phyloP scores from a whole-genome alignment of 306 rosid genomes.

The Dryas alaskensis region DNA sequence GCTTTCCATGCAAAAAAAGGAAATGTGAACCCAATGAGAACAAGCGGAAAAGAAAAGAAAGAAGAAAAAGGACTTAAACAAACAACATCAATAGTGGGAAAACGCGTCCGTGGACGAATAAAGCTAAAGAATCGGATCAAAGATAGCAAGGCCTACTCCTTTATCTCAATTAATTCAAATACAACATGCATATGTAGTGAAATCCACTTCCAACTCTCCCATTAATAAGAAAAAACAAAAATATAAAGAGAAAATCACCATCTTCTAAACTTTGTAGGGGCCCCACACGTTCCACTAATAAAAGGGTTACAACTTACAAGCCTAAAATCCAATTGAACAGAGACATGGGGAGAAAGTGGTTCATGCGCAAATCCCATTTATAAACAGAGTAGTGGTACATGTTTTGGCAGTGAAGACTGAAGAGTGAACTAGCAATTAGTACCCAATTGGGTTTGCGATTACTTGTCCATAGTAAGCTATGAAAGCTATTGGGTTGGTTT shows the following conservation, averaged over 20 bases:
- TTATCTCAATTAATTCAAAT: neutral
- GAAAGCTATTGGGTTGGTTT: constrained; percentile 31
- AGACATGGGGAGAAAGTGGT: neutral
- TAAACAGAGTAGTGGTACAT: constrained; percentile 32
- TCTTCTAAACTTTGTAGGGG: neutral
- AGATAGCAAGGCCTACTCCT: constrained; percentile 13
- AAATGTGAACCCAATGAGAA: constrained; percentile 33
- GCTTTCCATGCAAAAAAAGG: constrained; percentile 14
- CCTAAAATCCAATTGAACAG: neutral
- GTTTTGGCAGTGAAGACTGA: neutral
- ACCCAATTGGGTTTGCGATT: constrained; percentile 3
- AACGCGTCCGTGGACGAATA: constrained; percentile 30
- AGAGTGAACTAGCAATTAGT: constrained; percentile 9
- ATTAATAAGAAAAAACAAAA: too few species aligned
- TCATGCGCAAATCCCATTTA: constrained; percentile 16
- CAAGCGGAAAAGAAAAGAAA: constrained; percentile 8
- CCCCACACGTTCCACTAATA: constrained; percentile 36
- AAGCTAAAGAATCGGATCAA: constrained; percentile 34
- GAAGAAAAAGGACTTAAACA: constrained; percentile 7
- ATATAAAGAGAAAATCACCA: too few species aligned
- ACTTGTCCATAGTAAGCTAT: constrained; percentile 17
- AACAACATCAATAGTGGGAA: constrained; percentile 15
- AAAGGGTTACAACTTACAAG: neutral
- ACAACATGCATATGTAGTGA: constrained; percentile 13
- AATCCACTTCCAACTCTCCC: constrained; percentile 18